These are phyloP conservation scores for Erysimum cheiri DNA, from an alignment of 441 rosid species.

Conservation along the genomic window DNA sequence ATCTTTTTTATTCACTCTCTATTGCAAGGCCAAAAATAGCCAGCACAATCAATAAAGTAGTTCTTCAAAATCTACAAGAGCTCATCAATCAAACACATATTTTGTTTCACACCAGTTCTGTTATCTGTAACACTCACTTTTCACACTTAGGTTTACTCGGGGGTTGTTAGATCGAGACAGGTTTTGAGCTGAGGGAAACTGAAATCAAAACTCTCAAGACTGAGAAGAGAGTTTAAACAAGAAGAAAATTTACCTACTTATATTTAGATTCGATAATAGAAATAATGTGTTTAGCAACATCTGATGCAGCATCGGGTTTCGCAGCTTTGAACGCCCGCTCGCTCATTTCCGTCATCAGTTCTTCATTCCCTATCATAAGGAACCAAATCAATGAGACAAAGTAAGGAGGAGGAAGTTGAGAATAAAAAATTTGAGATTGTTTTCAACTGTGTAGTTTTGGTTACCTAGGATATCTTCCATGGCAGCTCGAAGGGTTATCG, in stretches of 20 bases:
- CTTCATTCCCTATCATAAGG: constrained; percentile 59
- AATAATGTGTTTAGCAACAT: constrained; percentile 62
- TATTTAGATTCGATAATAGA: constrained; percentile 47
- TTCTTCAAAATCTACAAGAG: too few relatives aligned
- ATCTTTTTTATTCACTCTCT: not conserved
- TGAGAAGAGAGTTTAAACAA: not conserved
- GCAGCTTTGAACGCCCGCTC: constrained; percentile 75
- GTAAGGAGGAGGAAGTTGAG: constrained; percentile 7
- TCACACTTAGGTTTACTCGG: not conserved
- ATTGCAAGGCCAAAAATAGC: constrained; percentile 1
- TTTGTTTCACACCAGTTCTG: not conserved
- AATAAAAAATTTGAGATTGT: not conserved
- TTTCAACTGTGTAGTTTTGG: not conserved
- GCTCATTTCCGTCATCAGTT: constrained; percentile 65
- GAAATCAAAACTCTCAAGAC: constrained; percentile 2
- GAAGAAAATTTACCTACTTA: constrained; percentile 26
- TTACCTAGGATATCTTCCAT: constrained; percentile 77
- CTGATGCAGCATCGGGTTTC: constrained; percentile 71
- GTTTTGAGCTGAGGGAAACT: not conserved
- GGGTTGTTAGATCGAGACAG: constrained; percentile 5
- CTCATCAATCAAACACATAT: constrained; percentile 15
- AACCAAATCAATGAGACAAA: constrained; percentile 25
- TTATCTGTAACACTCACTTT: constrained; percentile 7
- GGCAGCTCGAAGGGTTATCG: constrained; percentile 65
- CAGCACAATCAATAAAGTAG: constrained; percentile 7